A percentile compares a stretch with the other conserved stretches of the same genome.
Conservation (phyloP, 179 eudicot species). For the Carnegiea gigantea region DNA sequence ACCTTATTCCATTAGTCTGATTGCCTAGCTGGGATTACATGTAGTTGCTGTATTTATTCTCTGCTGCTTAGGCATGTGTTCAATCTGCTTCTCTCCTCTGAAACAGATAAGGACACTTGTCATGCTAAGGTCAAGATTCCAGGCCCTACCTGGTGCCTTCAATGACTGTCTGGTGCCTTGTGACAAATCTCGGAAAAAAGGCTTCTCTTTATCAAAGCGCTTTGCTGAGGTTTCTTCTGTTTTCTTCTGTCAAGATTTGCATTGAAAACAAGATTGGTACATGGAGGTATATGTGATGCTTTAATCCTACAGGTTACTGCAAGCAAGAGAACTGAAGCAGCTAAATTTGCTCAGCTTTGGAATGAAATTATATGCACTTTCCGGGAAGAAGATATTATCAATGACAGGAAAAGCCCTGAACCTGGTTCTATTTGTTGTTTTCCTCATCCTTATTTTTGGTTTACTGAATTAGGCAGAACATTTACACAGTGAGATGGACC, state of each 20-base stretch:
- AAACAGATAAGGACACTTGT: conserved; percentile 83
- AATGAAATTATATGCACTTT: conserved; percentile 86
- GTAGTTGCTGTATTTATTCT: background rate
- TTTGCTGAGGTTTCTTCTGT: conserved; percentile 64
- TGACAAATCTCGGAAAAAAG: conserved; percentile 59
- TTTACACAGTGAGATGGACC: conserved; percentile 90
- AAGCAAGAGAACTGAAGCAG: conserved; percentile 88
- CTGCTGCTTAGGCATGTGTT: conserved; percentile 1
- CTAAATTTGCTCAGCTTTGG: conserved; percentile 96
- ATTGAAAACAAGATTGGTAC: conserved; percentile 1
- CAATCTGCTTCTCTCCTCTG: conserved; percentile 16
- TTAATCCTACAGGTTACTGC: conserved; percentile 51
- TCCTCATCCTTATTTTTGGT: conserved; percentile 9
- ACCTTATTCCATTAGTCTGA: background rate
- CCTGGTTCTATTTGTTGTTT: conserved; percentile 12
- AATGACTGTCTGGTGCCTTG: conserved; percentile 78
- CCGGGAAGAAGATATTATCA: conserved; percentile 91
- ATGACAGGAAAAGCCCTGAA: conserved; percentile 69
- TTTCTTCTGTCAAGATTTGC: conserved; percentile 1
- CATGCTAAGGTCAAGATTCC: conserved; percentile 94
- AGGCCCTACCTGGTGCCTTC: conserved; percentile 96
- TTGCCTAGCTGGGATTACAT: conserved; percentile 7
- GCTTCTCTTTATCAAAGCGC: conserved; percentile 67
- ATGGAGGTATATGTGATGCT: conserved; percentile 9
- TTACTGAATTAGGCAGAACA: conserved; percentile 19